These are phyloP conservation scores for Butyriboletus loyo DNA, from an alignment of 768 basidiomycete genomes.

Conservation along the genomic window DNA sequence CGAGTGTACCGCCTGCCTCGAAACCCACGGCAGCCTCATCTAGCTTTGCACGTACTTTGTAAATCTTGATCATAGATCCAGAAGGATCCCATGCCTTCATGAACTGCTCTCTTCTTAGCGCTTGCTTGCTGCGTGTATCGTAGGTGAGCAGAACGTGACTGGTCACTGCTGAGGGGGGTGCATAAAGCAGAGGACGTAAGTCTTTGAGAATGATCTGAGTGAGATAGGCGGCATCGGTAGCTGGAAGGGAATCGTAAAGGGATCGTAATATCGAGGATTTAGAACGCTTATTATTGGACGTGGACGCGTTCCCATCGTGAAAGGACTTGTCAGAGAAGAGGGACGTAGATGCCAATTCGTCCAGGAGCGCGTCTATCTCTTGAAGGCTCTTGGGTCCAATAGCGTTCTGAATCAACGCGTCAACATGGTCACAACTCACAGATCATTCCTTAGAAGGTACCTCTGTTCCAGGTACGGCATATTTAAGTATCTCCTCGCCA, in stretches of 20 bases:
- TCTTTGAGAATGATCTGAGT: slow-evolving; percentile 91
- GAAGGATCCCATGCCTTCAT: slow-evolving; percentile 72
- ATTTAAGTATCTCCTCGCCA: slow-evolving; percentile 57
- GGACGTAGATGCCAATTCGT: slow-evolving; percentile 70
- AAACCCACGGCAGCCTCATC: slow-evolving; percentile 52
- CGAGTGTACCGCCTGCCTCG: slow-evolving; percentile 32
- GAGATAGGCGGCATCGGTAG: slow-evolving; percentile 63
- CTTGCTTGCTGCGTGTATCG: slow-evolving; percentile 53
- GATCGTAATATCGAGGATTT: slow-evolving; percentile 42
- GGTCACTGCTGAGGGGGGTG: slow-evolving; percentile 47
- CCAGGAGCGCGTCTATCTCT: slow-evolving; percentile 64
- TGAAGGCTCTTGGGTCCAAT: slow-evolving; percentile 34
- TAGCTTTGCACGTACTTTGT: slow-evolving; percentile 53
- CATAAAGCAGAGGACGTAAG: slow-evolving; percentile 74
- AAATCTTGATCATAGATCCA: slow-evolving; percentile 49
- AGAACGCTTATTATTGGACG: slow-evolving; percentile 32
- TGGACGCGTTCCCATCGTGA: slow-evolving; percentile 28
- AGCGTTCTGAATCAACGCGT: slow-evolving; percentile 13
- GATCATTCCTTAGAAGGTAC: slow-evolving; percentile 13
- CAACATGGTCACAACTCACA: not conserved
- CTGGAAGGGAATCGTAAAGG: slow-evolving; percentile 59
- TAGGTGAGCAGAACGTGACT: slow-evolving; percentile 50
- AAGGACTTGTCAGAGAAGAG: slow-evolving; percentile 54
- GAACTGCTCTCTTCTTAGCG: slow-evolving; percentile 58
- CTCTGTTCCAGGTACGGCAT: slow-evolving; percentile 37